Conservation (phyloP, 179 eudicot genomes). For the Heliamphora pulchella region DNA sequence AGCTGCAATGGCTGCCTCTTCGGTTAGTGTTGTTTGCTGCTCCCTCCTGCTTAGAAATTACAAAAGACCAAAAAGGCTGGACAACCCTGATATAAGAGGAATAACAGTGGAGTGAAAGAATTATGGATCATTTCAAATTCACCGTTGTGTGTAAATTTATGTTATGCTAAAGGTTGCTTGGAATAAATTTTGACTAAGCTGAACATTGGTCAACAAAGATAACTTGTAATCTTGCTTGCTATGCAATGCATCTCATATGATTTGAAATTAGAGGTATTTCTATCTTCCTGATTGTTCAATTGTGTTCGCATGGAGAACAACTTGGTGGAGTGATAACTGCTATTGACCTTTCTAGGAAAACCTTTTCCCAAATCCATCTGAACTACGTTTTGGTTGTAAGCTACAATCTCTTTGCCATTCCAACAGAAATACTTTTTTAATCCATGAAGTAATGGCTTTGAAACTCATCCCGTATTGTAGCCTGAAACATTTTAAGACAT, state of each 20-base stretch:
- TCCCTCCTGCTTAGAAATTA: slow-evolving; percentile 80
- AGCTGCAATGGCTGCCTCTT: slow-evolving; percentile 99
- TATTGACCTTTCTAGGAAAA: slow-evolving; percentile 71
- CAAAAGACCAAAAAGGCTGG: slow-evolving; percentile 58
- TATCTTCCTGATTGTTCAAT: no score
- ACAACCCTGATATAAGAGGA: slow-evolving; percentile 46
- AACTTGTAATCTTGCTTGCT: neutral
- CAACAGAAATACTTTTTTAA: no score
- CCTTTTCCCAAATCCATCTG: slow-evolving; percentile 57
- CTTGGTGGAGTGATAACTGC: slow-evolving; percentile 75
- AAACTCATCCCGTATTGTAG: no score
- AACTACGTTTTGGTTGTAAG: slow-evolving; percentile 77
- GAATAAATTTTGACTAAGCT: neutral
- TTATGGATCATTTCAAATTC: neutral
- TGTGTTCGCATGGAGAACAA: slow-evolving; percentile 66
- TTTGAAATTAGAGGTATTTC: neutral
- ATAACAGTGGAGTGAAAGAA: slow-evolving; percentile 26
- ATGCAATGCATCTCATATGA: neutral
- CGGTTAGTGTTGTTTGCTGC: slow-evolving; percentile 86
- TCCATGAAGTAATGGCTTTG: no score
- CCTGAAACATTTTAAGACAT: no score
- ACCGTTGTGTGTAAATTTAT: neutral
- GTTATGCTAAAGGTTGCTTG: neutral
- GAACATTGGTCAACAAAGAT: neutral
- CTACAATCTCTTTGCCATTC: slow-evolving; percentile 66